phyloP scores from a whole-genome alignment of 805 yeast species.

The Yarrowia keelungensis region DNA sequence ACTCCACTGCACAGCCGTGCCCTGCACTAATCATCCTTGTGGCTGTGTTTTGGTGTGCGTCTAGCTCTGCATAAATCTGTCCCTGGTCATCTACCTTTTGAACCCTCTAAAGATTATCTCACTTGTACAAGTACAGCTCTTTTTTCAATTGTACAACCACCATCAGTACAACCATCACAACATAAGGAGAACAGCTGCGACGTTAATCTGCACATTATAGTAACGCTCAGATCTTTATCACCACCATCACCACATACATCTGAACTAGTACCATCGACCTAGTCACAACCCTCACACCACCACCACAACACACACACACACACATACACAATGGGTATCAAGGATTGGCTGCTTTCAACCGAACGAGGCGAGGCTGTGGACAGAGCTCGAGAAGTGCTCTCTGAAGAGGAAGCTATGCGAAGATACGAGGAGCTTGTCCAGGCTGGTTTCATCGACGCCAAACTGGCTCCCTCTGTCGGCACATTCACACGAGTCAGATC shows the following conservation, averaged over 20 bases:
- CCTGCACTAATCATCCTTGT: constrained; percentile 12
- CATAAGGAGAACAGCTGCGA: too few relatives aligned
- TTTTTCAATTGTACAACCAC: constrained; percentile 3
- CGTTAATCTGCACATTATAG: too few relatives aligned
- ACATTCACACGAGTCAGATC: constrained; percentile 30
- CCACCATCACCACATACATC: background rate
- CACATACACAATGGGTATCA: constrained; percentile 18
- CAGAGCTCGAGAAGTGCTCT: constrained; percentile 19
- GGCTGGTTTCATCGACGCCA: constrained; percentile 18
- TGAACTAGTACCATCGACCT: constrained; percentile 15
- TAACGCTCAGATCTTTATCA: background rate
- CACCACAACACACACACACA: constrained; percentile 1
- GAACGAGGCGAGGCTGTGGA: constrained; percentile 4
- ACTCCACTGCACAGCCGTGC: constrained; percentile 31
- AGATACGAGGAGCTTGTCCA: constrained; percentile 37
- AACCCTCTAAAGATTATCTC: constrained; percentile 9
- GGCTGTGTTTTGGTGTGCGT: constrained; percentile 33
- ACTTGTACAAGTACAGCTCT: background rate
- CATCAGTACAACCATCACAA: background rate
- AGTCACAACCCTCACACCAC: background rate
- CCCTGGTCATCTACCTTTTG: constrained; percentile 12
- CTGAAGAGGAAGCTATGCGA: constrained; percentile 29
- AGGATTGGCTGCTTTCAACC: constrained; percentile 28
- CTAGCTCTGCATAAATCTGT: constrained; percentile 11
- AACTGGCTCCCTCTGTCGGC: constrained; percentile 16